phyloP scores from a whole-genome alignment of 2,329 filamentous ascomycete species.

The Trichoderma pleuroti region DNA sequence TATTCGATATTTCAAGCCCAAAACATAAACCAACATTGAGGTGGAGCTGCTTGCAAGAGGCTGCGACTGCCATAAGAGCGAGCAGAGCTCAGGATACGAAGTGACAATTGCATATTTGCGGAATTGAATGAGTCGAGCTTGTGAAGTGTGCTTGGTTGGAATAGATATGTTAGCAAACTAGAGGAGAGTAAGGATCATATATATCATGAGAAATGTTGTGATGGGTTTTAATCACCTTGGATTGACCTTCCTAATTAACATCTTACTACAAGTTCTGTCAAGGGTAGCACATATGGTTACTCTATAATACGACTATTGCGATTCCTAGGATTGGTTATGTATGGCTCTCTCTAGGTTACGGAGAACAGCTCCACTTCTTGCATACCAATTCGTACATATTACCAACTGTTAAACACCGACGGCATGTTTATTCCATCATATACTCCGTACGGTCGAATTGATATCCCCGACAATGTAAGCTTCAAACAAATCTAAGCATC shows the following conservation, averaged over 20 bases:
- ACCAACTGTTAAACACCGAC: no score
- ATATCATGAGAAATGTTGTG: neutral
- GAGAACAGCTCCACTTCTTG: no score
- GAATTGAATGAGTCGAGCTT: neutral
- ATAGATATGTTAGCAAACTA: neutral
- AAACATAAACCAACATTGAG: neutral
- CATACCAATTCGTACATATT: no score
- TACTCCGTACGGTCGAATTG: no score
- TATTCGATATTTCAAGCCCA: neutral
- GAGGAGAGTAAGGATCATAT: neutral
- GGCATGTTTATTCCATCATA: no score
- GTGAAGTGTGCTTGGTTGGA: neutral
- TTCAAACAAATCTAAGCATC: no score
- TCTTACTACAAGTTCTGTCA: no score
- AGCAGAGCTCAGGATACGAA: neutral
- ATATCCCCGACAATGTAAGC: no score
- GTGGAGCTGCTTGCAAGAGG: neutral
- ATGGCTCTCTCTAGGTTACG: no score
- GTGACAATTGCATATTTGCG: neutral
- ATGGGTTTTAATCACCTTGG: neutral
- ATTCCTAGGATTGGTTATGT: no score
- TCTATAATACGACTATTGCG: neutral
- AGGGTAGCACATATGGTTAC: no score
- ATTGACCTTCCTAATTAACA: neutral
- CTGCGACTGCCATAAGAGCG: neutral